These are phyloP conservation scores for Coniella vitis DNA, from an alignment of 2,329 filamentous ascomycete genomes.

Conservation along the genomic window DNA sequence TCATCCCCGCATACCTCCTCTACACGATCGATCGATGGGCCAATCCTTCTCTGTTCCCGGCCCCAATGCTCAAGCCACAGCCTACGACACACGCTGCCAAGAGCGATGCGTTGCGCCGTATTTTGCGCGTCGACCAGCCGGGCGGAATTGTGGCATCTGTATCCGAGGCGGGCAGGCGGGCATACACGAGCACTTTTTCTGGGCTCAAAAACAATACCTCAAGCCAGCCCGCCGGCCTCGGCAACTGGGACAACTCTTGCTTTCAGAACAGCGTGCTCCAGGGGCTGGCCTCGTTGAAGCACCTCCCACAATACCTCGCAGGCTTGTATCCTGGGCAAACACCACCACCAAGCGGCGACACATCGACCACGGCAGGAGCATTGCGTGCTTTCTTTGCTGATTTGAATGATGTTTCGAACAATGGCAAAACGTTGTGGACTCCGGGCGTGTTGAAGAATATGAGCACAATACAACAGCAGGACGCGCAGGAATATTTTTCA, in stretches of 20 bases:
- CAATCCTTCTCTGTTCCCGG: slow-evolving; percentile 37
- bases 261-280: slow-evolving; percentile 97
- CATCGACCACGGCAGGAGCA: slow-evolving; percentile 34
- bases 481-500: slow-evolving; percentile 95
- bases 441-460: slow-evolving; percentile 78
- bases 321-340: slow-evolving; percentile 28
- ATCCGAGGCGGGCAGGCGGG: slow-evolving; percentile 50
- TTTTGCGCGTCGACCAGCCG: slow-evolving; percentile 51
- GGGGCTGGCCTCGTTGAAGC: slow-evolving; percentile 67
- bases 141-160: slow-evolving; percentile 50
- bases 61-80: slow-evolving; percentile 30
- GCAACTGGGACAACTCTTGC: slow-evolving; percentile 92
- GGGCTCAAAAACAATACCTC: slow-evolving; percentile 31
- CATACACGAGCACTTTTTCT: slow-evolving; percentile 46
- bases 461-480: slow-evolving; percentile 93
- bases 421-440: slow-evolving; percentile 75
- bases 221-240: slow-evolving; percentile 59
- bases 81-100: slow-evolving; percentile 49
- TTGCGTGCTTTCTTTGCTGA: slow-evolving; percentile 62
- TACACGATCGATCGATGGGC: slow-evolving; percentile 51
- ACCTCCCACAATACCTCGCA: slow-evolving; percentile 60
- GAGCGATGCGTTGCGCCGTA: slow-evolving; percentile 55
- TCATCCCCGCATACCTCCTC: slow-evolving; percentile 50
- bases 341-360: not conserved
- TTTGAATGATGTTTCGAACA: slow-evolving; percentile 62